Base-by-base conservation (phyloP, 2,329 filamentous ascomycete species). In the Kalmusia sp. region DNA sequence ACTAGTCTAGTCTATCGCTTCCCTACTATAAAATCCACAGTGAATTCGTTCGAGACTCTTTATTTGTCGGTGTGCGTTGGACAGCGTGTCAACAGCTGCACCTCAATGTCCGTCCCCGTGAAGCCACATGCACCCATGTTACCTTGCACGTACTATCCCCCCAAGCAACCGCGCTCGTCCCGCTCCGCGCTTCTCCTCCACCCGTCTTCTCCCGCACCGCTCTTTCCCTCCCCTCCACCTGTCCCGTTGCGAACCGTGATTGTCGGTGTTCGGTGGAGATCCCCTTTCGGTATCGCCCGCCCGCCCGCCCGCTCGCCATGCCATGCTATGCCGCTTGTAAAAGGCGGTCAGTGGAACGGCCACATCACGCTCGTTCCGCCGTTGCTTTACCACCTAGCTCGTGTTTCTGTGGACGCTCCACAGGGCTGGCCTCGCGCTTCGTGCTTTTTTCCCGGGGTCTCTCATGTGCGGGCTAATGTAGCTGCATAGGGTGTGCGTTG, bases 11-110 rank as follows among this genome's bases (percentile, higher is more conserved):
- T 46, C 22, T 9, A 28, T 41, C 3, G 6, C 28, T 9, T 37
- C 21, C 33, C 12, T 11, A 8, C 25, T 33, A 48, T 28, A 17
- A 46, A 46, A n/a, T 15, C 46, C 35, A 28, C 14, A 37, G 17
- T 34, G 47, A 45, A 43, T 28, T 34, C 12, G 9, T 40, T 40
- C 31, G 21, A 37, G 30, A 35, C 47, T 34, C 15, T 41, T 8
- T 14, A 17, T 15, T 41, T 50, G 50, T 54, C 49, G 54, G 51
- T 54, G 50, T 51, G 33, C 25, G 7, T 38, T 38, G 35, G 47
- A 40, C 49, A 52, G 48, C 57, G 51, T 59, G 57, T 54, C 41
- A n/a, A 31, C 12, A 6, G 21, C 38, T 15, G n/a, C 44, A 31
- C 35, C 4, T 34, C 28, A 12, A 17, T 35, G 30, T 17, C 43